Conservation (phyloP, 2,329 filamentous ascomycete genomes). For the Penicillium brasilianum region DNA sequence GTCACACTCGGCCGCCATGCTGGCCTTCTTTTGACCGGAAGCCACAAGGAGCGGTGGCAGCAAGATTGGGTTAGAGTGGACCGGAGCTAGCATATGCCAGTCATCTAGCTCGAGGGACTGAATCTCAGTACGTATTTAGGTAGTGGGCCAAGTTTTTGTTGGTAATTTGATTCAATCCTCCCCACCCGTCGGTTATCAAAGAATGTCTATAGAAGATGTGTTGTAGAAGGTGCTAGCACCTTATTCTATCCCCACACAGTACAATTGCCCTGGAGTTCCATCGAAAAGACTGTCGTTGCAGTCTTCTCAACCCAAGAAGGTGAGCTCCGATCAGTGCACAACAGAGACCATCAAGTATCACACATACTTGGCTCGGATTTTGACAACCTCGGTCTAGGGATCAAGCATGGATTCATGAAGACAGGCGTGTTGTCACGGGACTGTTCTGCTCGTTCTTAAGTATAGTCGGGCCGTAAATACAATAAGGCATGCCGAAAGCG, state of each 20-base stretch:
- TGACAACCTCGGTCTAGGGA: conserved; percentile 26
- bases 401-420: conserved; percentile 16
- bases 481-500: conserved; percentile 7
- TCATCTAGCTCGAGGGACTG: conserved; percentile 55
- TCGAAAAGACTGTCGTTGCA: conserved; percentile 35
- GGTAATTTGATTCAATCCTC: background rate
- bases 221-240: conserved; percentile 9
- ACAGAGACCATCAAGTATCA: conserved; percentile 51
- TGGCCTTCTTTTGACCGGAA: conserved; percentile 9
- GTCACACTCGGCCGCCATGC: conserved; percentile 17
- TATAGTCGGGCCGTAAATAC: conserved; percentile 1
- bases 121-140: conserved; percentile 51
- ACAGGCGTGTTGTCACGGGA: conserved; percentile 10
- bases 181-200: background rate
- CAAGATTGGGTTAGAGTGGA: conserved; percentile 47
- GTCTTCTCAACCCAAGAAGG: conserved; percentile 49
- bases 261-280: conserved; percentile 44
- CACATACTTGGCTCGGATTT: conserved; percentile 48
- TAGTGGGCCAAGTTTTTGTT: conserved; percentile 43
- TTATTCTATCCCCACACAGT: conserved; percentile 22
- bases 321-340: conserved; percentile 49
- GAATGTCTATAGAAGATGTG: background rate
- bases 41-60: conserved; percentile 50
- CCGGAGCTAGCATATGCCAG: conserved; percentile 48
- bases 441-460: background rate